Evolutionary conservation across 108 stramenopile genomes (phyloP), one percentile per base, ranked within the genome.

Genomic region (Poteriospumella lacustris): DNA sequence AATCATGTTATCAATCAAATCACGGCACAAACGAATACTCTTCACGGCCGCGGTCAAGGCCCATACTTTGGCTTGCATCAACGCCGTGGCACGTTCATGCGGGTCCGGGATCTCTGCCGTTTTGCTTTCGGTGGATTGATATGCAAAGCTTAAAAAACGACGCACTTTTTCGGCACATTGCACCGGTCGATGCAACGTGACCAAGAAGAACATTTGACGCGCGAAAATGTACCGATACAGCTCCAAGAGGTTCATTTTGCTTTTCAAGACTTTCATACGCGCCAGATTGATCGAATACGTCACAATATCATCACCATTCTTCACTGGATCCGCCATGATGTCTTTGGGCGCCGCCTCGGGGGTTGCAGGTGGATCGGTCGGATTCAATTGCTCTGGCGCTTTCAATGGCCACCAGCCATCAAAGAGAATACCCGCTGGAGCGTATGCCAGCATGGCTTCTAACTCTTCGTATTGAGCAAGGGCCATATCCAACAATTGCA

Each of bases 401-500:
- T 26, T 42, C 43, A 73, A 28, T 3, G 70, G 70, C 70, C 70
- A 73, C 3, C 36, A 24, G 36, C n/a, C 9, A 29, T 73, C 70
- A 12, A 24, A 34, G 3, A 42, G 12, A 5, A 34, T 26, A 26
- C 19, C 33, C 36, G 12, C 5, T 9, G 70, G 12, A 12, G 70
- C 70, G 36, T 12, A 73, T 5, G 70, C 26, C 5, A 73, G 41
- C 15, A 73, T 12, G 5, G 41, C 70, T 33, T 73, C 70, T 12
- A 73, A 19, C 41, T 73, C 70, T 42, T 73, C 70, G 42, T 73
- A 73, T 73, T 73, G 70, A 3, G n/a, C 70, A 9, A 73, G 36
- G 5, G 70, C 70, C 36, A 29, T 15, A 52, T 56, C 70, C 26
- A 34, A 5, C 12, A 73, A 33, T 31, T 73, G 70, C 70, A 73